Conservation (phyloP, 164 flowering plant species). For the Liquidambar formosana region DNA sequence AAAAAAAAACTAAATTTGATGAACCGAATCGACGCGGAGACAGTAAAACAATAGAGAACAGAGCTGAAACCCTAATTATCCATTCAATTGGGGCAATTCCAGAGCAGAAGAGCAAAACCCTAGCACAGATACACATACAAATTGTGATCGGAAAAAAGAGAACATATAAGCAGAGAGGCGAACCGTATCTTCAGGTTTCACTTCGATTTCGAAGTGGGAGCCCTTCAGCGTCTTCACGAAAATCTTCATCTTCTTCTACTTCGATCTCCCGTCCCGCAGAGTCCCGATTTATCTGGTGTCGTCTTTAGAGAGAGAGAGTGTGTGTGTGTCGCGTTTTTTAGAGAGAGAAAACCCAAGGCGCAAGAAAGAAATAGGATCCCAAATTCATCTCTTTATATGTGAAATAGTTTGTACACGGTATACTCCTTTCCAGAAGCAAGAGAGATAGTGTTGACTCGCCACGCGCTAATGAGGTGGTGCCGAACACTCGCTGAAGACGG, state of each 20-base stretch:
- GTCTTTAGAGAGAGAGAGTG: not conserved
- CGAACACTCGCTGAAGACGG: too few species aligned
- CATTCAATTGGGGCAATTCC: not conserved
- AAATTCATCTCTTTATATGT: not conserved
- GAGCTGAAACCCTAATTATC: not conserved
- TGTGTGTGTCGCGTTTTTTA: too few species aligned
- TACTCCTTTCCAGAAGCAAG: too few species aligned
- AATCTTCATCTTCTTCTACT: constrained; percentile 61
- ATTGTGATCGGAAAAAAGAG: not conserved
- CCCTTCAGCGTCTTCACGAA: constrained; percentile 85
- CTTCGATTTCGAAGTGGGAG: constrained; percentile 75
- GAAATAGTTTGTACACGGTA: too few species aligned
- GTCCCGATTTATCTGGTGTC: not conserved
- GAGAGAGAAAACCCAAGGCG: not conserved
- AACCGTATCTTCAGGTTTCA: constrained; percentile 65
- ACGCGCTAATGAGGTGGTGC: too few species aligned
- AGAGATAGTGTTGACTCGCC: too few species aligned
- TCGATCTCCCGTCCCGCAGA: not conserved
- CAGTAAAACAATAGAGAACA: too few species aligned
- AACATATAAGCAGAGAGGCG: not conserved
- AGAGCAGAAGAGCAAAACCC: not conserved
- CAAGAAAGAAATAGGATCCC: not conserved
- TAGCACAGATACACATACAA: not conserved
- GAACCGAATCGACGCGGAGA: too few species aligned
- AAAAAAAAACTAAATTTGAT: too few species aligned